Evolutionary conservation across 805 yeast species (phyloP).

Genomic region (Wickerhamiella dianesei): DNA sequence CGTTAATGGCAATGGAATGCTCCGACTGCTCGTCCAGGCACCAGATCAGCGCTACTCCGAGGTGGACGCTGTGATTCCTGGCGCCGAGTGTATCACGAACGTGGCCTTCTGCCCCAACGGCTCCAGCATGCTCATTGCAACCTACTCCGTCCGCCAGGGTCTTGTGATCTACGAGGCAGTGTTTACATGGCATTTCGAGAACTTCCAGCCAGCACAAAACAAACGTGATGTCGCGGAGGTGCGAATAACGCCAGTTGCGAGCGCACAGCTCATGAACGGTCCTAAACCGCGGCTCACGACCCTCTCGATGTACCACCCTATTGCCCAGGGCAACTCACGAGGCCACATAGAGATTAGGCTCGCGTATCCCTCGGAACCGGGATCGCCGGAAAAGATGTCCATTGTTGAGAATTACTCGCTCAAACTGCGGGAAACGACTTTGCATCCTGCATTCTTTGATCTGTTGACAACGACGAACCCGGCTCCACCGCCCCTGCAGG

Average conservation of each 20-base stretch:
- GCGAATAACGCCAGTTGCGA: constrained; percentile 4
- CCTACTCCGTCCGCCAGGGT: constrained; percentile 16
- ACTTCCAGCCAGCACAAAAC: neutral
- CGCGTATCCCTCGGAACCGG: constrained; percentile 1
- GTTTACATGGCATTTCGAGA: constrained; percentile 19
- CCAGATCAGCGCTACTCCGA: constrained; percentile 17
- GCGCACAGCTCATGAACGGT: neutral
- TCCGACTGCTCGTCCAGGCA: constrained; percentile 45
- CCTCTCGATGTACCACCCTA: constrained; percentile 1
- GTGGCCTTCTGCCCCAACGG: constrained; percentile 20
- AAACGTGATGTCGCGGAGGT: constrained; percentile 8
- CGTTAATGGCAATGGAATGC: constrained; percentile 47
- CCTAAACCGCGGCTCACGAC: neutral
- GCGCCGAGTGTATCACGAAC: constrained; percentile 17
- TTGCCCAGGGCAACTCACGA: neutral
- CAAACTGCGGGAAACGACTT: constrained; percentile 4
- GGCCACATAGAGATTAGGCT: constrained; percentile 5
- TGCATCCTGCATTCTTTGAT: constrained; percentile 17
- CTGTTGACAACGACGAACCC: constrained; percentile 10
- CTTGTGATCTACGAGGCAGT: constrained; percentile 19
- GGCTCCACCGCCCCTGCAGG: constrained; percentile 9
- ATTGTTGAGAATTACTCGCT: constrained; percentile 6
- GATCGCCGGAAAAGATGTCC: neutral
- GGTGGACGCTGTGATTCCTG: constrained; percentile 17
- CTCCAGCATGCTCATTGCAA: constrained; percentile 20